A percentile compares a stretch with the other conserved stretches of the same genome.
These are phyloP conservation scores for Yarrowia alimentaria DNA, from an alignment of 805 yeast genomes.

Conservation along the genomic window DNA sequence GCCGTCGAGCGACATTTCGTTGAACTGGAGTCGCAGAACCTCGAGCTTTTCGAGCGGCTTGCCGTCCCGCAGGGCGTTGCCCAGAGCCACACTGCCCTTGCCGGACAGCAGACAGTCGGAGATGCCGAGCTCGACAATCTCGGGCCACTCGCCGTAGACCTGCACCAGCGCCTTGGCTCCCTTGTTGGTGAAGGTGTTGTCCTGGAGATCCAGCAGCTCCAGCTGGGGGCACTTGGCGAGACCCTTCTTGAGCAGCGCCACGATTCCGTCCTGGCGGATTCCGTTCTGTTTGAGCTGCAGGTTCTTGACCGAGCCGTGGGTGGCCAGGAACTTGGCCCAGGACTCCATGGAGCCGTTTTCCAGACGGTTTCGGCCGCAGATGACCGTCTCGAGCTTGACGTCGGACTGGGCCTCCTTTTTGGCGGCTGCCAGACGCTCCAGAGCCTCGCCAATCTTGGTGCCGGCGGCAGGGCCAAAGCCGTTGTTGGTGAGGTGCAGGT, in stretches of 20 bases:
- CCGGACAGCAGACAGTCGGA: conserved; percentile 86
- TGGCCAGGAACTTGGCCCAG: conserved; percentile 79
- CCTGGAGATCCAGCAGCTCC: conserved; percentile 80
- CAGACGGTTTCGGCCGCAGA: conserved; percentile 95
- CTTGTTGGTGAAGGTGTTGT: conserved; percentile 79
- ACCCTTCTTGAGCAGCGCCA: conserved; percentile 70
- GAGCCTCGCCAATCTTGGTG: conserved; percentile 84
- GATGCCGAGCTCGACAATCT: conserved; percentile 72
- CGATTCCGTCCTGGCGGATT: conserved; percentile 90
- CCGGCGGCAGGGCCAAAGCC: conserved; percentile 99
- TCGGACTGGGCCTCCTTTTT: conserved; percentile 51
- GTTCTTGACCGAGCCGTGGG: conserved; percentile 68
- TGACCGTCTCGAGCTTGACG: conserved; percentile 69
- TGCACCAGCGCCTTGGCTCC: conserved; percentile 67
- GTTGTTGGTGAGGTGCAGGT: conserved; percentile 85
- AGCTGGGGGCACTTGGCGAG: conserved; percentile 60
- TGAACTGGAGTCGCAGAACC: conserved; percentile 74
- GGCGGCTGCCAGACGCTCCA: conserved; percentile 65
- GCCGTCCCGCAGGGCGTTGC: conserved; percentile 40
- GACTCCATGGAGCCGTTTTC: conserved; percentile 91
- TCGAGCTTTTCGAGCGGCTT: conserved; percentile 47
- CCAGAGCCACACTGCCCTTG: conserved; percentile 64
- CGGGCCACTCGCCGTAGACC: conserved; percentile 60
- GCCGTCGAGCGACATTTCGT: conserved; percentile 72
- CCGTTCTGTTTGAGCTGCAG: conserved; percentile 93